These are phyloP conservation scores for Termitomyces sp. DNA, from an alignment of 768 basidiomycete species.

Conservation along the genomic window DNA sequence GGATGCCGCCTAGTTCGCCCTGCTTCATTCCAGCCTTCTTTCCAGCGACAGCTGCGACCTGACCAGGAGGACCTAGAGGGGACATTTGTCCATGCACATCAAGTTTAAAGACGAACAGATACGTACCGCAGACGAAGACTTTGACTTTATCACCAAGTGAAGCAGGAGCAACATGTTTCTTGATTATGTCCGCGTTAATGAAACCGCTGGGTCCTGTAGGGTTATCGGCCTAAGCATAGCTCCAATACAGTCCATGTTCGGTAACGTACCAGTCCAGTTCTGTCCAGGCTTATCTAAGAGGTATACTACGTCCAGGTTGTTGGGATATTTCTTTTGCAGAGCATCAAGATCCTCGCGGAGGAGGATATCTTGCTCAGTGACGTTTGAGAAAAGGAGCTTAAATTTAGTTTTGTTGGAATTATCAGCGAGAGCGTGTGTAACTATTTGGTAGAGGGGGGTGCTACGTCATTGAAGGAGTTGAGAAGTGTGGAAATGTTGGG, in stretches of 20 bases:
- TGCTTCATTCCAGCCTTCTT: conserved; percentile 87
- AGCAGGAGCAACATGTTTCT: conserved; percentile 63
- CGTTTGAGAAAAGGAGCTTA: conserved; percentile 87
- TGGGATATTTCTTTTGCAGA: conserved; percentile 61
- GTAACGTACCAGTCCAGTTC: conserved; percentile 47
- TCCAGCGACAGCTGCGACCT: conserved; percentile 85
- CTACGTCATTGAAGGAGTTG: conserved; percentile 26
- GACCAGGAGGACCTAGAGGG: conserved; percentile 67
- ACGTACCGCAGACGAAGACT: conserved; percentile 82
- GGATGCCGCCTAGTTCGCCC: conserved; percentile 73
- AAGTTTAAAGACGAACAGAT: background rate
- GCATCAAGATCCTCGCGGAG: conserved; percentile 72
- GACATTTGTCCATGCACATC: conserved; percentile 2
- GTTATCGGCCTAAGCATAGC: background rate
- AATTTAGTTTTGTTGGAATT: conserved; percentile 88
- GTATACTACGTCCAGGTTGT: conserved; percentile 79
- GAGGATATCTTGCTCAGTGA: conserved; percentile 86
- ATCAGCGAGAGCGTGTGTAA: conserved; percentile 67
- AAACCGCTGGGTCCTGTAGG: conserved; percentile 61
- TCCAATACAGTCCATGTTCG: too few relatives aligned
- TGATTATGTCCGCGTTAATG: conserved; percentile 66
- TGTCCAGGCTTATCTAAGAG: conserved; percentile 70
- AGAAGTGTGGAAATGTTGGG: background rate
- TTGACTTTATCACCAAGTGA: conserved; percentile 73
- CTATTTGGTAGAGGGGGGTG: conserved; percentile 79